These are phyloP conservation scores for Paxillus rubicundulus DNA, from an alignment of 768 basidiomycete species.

Conservation along the genomic window DNA sequence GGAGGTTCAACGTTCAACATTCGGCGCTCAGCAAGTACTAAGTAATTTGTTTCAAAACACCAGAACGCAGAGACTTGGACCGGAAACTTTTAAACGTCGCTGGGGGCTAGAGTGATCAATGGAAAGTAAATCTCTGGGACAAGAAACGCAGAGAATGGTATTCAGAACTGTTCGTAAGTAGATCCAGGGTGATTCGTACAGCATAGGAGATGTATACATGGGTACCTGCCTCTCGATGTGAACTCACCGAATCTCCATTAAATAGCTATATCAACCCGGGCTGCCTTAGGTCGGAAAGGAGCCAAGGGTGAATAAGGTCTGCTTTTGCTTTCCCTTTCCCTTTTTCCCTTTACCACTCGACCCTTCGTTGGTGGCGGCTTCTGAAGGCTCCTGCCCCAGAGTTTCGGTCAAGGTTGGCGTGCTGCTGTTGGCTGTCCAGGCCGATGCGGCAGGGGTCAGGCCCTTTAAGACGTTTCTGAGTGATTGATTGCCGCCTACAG, in stretches of 20 bases:
- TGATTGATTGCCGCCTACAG: constrained; percentile 61
- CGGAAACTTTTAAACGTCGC: no score
- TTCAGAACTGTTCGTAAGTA: no score
- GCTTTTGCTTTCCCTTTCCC: constrained; percentile 80
- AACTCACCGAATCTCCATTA: neutral
- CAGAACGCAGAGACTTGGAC: no score
- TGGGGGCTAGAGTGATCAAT: no score
- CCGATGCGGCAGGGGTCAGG: constrained; percentile 26
- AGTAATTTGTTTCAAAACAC: no score
- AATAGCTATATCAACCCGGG: no score
- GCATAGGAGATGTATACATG: no score
- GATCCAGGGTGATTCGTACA: no score
- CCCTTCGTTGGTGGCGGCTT: constrained; percentile 5
- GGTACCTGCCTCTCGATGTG: neutral
- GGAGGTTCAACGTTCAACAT: no score
- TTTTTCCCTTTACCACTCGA: constrained; percentile 57
- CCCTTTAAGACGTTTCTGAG: constrained; percentile 56
- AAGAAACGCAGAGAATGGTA: no score
- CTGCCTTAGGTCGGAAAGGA: constrained; percentile 39
- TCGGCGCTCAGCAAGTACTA: no score
- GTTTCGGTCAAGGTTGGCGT: constrained; percentile 9
- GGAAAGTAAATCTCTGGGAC: no score
- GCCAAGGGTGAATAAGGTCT: constrained; percentile 72
- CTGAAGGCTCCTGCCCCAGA: constrained; percentile 4
- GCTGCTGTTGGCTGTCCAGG: constrained; percentile 26